Evolutionary conservation across 2,329 filamentous ascomycete genomes (phyloP), one percentile per base, ranked within the genome.

Genomic region (Microcera coccophila): DNA sequence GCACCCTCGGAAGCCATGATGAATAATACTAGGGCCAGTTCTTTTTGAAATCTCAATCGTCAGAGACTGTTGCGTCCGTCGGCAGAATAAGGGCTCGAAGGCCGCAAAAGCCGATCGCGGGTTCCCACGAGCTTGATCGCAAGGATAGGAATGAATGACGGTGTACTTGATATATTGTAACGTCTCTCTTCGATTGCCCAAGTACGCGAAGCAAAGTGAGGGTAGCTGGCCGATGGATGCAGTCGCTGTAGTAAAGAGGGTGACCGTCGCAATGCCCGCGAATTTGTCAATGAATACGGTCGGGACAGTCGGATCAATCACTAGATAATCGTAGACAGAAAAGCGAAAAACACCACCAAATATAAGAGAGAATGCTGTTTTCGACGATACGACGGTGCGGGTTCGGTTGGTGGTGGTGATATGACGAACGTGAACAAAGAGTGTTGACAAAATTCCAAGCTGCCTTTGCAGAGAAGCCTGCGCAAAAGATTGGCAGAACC

Each of bases 1-100:
- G 60, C 63, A 60, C 67, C 67, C 53, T 68, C 65, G 48, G 66
- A 64, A 50, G 64, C 62, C 66, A 69, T 69, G 36, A 45, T 53
- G 45, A 33, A 42, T 32, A 50, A n/a, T 37, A 45, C 39, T 39
- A 40, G 40, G 36, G 40, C 36, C 32, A 34, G 38, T 12, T 22
- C 36, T 33, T 36, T 19, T n/a, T 38, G 22, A 19, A 22, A 16
- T 41, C 33, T 49, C 40, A 42, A 29, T 47, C 36, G 42, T 40
- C 15, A 14, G n/a, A 33, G 31, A 18, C 28, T 26, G 31, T 16
- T 33, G 42, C 45, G 41, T 41, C 39, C 34, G 41, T 29, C 35
- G 45, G 41, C 45, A 42, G 45, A 17, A 34, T 15, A 18, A 24
- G 38, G 31, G 36, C 44, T 47, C 49, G 44, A 49, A 41, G 48